Percentiles rank a stretch among this genome's conserved stretches.
Conservation (phyloP, 305 asterid genomes). For the Solanum hybrid region DNA sequence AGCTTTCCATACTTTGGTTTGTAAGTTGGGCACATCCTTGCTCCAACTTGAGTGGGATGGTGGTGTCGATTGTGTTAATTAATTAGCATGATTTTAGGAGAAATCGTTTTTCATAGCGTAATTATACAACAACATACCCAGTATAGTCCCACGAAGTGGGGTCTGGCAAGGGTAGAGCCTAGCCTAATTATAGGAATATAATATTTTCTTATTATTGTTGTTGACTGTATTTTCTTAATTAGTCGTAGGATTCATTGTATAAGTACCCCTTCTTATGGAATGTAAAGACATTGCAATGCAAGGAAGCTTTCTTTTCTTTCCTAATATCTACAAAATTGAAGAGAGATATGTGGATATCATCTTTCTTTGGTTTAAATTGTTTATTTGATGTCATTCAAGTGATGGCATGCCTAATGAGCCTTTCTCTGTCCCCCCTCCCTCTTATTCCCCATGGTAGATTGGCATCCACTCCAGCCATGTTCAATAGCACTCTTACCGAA, state of each 20-base stretch:
- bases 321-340: background rate
- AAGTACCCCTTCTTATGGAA: background rate
- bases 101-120: background rate
- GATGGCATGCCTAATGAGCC: background rate
- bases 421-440: background rate
- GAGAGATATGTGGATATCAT: background rate
- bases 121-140: background rate
- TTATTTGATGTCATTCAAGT: background rate
- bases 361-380: conserved; percentile 1
- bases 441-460: conserved; percentile 35
- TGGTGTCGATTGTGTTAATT: background rate
- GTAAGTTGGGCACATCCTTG: background rate
- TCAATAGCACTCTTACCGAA: conserved; percentile 73
- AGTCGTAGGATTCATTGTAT: background rate
- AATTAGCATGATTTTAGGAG: background rate
- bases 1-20: background rate
- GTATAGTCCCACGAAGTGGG: background rate
- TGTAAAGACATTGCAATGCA: background rate
- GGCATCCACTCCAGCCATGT: conserved; percentile 99
- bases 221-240: background rate
- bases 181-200: background rate
- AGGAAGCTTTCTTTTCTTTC: background rate
- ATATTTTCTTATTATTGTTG: background rate
- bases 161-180: background rate
- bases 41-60: background rate